A percentile compares a stretch with the other conserved stretches of the same genome.
Evolutionary conservation across 257 asterid species (phyloP).

Genomic region (Cynanchum wilfordii): DNA sequence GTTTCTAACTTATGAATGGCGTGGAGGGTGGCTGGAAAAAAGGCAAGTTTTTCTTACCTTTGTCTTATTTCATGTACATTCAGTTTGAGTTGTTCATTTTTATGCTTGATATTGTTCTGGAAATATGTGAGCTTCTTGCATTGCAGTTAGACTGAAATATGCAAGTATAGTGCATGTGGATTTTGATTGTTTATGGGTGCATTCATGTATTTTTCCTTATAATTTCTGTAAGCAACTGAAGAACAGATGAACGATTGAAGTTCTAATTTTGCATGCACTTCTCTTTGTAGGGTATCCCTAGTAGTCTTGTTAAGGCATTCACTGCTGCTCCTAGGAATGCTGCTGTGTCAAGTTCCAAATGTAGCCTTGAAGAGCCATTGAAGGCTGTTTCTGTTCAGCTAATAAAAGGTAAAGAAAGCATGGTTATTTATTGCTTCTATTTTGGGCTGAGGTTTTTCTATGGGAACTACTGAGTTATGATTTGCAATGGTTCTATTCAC

Average conservation of each 20-base stretch:
- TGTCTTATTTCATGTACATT: slow-evolving; percentile 2
- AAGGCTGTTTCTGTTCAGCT: slow-evolving; percentile 30
- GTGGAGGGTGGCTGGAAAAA: slow-evolving; percentile 56
- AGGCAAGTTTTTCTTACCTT: slow-evolving; percentile 34
- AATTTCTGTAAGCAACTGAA: not conserved
- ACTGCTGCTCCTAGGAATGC: slow-evolving; percentile 30
- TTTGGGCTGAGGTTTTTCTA: not conserved
- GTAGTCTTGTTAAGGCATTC: slow-evolving; percentile 39
- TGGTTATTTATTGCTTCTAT: not conserved
- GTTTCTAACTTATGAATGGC: slow-evolving; percentile 54
- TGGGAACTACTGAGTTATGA: not conserved
- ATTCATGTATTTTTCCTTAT: slow-evolving; percentile 8
- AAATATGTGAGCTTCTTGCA: not conserved
- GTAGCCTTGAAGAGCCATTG: slow-evolving; percentile 33
- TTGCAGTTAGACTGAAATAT: not conserved
- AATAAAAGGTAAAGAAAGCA: slow-evolving; percentile 41
- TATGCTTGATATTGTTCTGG: not conserved
- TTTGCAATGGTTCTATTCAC: not conserved
- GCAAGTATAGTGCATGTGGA: not conserved
- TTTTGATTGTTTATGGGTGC: not conserved
- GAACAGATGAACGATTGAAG: not conserved
- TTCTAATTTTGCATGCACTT: slow-evolving; percentile 13
- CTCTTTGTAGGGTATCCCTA: slow-evolving; percentile 46
- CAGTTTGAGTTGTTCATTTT: not conserved
- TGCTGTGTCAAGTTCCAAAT: slow-evolving; percentile 33